These are phyloP conservation scores for Dendrobium huoshanense DNA, from an alignment of 106 monocot species.

Conservation along the genomic window DNA sequence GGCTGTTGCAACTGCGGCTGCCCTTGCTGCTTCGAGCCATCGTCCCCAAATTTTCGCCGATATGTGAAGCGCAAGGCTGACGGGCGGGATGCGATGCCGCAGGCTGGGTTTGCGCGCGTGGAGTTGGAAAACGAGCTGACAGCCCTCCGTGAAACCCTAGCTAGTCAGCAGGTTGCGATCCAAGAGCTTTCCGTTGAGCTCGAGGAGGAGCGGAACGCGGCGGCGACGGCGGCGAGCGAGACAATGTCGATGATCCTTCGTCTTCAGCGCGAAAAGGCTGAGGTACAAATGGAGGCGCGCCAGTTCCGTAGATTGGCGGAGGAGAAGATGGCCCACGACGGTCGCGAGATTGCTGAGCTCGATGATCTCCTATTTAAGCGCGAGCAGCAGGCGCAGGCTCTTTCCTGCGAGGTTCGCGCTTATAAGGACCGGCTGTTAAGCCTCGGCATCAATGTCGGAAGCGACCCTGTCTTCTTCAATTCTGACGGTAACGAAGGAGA, in stretches of 20 bases:
- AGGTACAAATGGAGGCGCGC: conserved; percentile 29
- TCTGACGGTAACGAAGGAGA: background rate
- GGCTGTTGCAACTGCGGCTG: conserved; percentile 8
- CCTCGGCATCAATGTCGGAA: background rate
- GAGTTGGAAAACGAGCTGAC: conserved; percentile 18
- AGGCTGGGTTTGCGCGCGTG: conserved; percentile 7
- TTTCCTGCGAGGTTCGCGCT: conserved; percentile 16
- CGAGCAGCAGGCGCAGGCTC: conserved; percentile 8
- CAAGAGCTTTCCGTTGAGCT: conserved; percentile 33
- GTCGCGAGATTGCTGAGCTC: conserved; percentile 10
- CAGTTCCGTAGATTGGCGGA: conserved; percentile 39
- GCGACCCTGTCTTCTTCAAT: background rate
- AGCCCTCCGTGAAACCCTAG: conserved; percentile 24
- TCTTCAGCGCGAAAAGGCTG: conserved; percentile 40
- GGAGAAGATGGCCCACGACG: conserved; percentile 21
- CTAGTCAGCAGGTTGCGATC: conserved; percentile 23
- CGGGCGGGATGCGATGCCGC: background rate
- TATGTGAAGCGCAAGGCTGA: conserved; percentile 15
- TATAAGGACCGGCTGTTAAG: conserved; percentile 13
- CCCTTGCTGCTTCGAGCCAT: background rate
- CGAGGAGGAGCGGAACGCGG: conserved; percentile 42
- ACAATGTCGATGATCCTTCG: conserved; percentile 49
- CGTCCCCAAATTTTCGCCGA: background rate
- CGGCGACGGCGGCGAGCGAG: conserved; percentile 30
- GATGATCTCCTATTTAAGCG: conserved; percentile 23